Conservation (phyloP, 2,329 filamentous ascomycete species). For the Xylaria sp. region DNA sequence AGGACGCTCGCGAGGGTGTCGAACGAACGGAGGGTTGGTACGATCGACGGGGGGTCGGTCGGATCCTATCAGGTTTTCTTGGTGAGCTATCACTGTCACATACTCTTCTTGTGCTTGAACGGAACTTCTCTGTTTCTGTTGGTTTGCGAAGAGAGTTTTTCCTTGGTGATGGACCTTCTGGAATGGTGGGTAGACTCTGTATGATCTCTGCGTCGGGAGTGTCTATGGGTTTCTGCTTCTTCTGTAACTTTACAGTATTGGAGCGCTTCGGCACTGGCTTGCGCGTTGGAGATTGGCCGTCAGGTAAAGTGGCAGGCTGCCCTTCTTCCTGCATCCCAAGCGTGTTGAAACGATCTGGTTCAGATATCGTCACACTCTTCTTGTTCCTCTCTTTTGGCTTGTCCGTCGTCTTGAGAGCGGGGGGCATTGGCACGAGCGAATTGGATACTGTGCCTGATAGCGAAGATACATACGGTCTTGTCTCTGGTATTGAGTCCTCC, state of each 20-base stretch:
- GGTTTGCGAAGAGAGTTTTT: slow-evolving; percentile 51
- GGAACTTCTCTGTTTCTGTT: slow-evolving; percentile 41
- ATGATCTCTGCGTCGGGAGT: slow-evolving; percentile 50
- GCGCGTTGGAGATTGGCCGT: slow-evolving; percentile 39
- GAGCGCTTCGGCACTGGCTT: slow-evolving; percentile 43
- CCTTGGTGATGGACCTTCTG: slow-evolving; percentile 60
- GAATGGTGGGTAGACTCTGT: slow-evolving; percentile 60
- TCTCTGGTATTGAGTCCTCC: slow-evolving; percentile 62
- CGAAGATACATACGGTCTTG: slow-evolving; percentile 65
- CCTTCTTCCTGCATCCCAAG: slow-evolving; percentile 54
- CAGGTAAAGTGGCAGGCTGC: slow-evolving; percentile 28
- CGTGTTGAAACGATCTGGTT: slow-evolving; percentile 46
- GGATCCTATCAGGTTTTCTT: slow-evolving; percentile 55
- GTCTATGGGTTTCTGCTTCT: slow-evolving; percentile 50
- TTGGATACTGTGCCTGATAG: slow-evolving; percentile 39
- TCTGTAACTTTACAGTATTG: slow-evolving; percentile 63
- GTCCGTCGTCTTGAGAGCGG: slow-evolving; percentile 39
- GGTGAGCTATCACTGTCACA: slow-evolving; percentile 54
- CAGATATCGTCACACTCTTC: slow-evolving; percentile 44
- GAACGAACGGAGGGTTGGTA: slow-evolving; percentile 66
- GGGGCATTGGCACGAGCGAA: slow-evolving; percentile 43
- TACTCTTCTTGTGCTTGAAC: slow-evolving; percentile 30
- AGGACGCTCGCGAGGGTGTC: slow-evolving; percentile 56
- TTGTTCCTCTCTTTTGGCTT: slow-evolving; percentile 32
- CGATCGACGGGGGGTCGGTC: slow-evolving; percentile 55